Percentiles rank a stretch among this genome's conserved stretches.
These are phyloP conservation scores for Trichophyton verrucosum DNA, from an alignment of 2,329 filamentous ascomycete species.

Conservation along the genomic window DNA sequence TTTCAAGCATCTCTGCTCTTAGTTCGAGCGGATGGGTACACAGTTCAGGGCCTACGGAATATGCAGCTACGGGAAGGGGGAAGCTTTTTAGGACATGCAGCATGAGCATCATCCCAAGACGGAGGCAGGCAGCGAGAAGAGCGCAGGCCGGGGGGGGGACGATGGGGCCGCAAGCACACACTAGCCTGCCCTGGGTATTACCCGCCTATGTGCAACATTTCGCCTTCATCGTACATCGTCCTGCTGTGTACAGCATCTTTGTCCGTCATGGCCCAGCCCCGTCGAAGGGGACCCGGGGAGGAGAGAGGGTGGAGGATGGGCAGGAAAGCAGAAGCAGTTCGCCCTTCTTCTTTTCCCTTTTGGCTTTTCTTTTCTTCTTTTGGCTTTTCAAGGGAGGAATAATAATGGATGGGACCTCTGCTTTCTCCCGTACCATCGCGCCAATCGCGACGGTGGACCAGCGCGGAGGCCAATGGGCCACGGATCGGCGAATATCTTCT, in stretches of 20 bases:
- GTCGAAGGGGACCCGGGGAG: background rate
- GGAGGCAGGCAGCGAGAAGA: background rate
- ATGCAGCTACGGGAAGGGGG: conserved; percentile 2
- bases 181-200: background rate
- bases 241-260: background rate
- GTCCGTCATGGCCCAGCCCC: background rate
- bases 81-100: background rate
- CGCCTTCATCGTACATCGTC: background rate
- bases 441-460: conserved; percentile 1
- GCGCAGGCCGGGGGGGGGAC: background rate
- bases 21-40: background rate
- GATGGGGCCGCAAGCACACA: background rate
- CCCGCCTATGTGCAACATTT: background rate
- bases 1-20: background rate
- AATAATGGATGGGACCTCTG: background rate
- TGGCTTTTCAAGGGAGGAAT: background rate
- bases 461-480: conserved; percentile 1
- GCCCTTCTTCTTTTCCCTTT: background rate
- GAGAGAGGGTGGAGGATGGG: background rate
- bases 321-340: too few species aligned
- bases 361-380: background rate
- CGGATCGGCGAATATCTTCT: conserved; percentile 3
- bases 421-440: background rate
- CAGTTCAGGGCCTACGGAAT: conserved; percentile 1
- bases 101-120: background rate